Base-by-base conservation (phyloP, 768 basidiomycete species). In the Boletus vermiculosoides region DNA sequence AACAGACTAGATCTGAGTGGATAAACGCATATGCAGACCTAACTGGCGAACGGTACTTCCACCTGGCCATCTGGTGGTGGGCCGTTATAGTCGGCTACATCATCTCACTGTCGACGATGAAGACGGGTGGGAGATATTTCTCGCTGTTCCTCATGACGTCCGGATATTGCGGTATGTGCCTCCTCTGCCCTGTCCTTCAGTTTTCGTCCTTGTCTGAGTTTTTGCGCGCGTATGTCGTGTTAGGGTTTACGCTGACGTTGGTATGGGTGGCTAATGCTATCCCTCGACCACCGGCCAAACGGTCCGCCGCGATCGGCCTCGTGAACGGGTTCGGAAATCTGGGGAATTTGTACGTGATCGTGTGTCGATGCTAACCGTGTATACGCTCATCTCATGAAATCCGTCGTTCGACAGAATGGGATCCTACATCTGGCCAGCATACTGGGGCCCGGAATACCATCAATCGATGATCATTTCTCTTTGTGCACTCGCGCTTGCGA, bases 11-110 rank as follows among this genome's bases (percentile, higher is more conserved):
- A 9, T 40, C 40, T 18, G 18, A 28, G 25, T 37, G 37, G 46
- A 45, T 16, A 0, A 36, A 20, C 2, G 11, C 12, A 7, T 23
- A 12, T 52, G 20, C 36, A 80, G 85, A 86, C 59, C 73, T 71
- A 54, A 83, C 82, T 4, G 85, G 85, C 0, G 86, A 87, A 69
- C 78, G 84, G 7, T 87, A 82, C 71, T 83, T 84, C 76, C 86
- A 87, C 65, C 74, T 80, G 49, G 69, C 73, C 3, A 73, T 66
- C 2, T 80, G 78, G 72, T 85, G 83, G 83, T 85, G 84, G 83
- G 80, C 73, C 3, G 78, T 79, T 45, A 83, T 87, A 2, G 40
- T 84, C 4, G 86, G 83, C 1, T 87, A 80, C 60, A 81, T 87
- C 58, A 84, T 87, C 56, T 79, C 78, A 2, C 65, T 86, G 20